Percentiles rank a stretch among this genome's conserved stretches.
phyloP scores from a whole-genome alignment of 768 basidiomycete genomes.

The Tylopilus subfusipes region DNA sequence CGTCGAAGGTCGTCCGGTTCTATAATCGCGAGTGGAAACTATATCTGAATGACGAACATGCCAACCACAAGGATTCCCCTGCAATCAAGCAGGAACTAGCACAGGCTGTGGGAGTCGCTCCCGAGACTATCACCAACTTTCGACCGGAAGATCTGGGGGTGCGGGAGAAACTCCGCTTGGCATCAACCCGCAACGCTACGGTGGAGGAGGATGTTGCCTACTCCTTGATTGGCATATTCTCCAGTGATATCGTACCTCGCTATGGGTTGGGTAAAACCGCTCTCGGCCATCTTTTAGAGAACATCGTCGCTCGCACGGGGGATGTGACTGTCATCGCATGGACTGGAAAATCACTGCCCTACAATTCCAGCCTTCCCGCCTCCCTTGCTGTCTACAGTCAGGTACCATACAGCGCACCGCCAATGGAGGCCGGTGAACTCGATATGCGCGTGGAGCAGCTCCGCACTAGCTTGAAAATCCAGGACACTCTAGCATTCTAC shows the following conservation, averaged over 20 bases:
- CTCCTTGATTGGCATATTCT: constrained; percentile 3
- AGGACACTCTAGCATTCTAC: not conserved
- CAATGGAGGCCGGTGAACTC: not conserved
- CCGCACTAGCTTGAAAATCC: not conserved
- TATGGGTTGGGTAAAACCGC: constrained; percentile 6
- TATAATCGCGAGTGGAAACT: constrained; percentile 7
- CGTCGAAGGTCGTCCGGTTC: constrained; percentile 10
- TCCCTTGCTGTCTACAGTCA: constrained; percentile 4
- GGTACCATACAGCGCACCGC: not conserved
- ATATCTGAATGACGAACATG: constrained; percentile 1
- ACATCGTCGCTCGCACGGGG: constrained; percentile 4
- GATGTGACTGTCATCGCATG: constrained; percentile 10
- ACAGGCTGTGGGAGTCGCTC: constrained; percentile 1
- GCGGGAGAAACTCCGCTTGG: constrained; percentile 9
- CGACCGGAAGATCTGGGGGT: constrained; percentile 1
- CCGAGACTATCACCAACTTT: not conserved
- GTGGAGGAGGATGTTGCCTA: constrained; percentile 4
- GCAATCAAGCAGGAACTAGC: constrained; percentile 9
- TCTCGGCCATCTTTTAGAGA: constrained; percentile 4
- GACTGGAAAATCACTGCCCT: constrained; percentile 4
- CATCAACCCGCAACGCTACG: constrained; percentile 3
- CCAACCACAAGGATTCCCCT: constrained; percentile 3
- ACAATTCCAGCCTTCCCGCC: constrained; percentile 8
- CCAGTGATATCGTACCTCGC: constrained; percentile 1
- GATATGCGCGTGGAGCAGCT: not conserved